phyloP scores from a whole-genome alignment of 164 flowering plant genomes.

The Chimonanthus praecox region DNA sequence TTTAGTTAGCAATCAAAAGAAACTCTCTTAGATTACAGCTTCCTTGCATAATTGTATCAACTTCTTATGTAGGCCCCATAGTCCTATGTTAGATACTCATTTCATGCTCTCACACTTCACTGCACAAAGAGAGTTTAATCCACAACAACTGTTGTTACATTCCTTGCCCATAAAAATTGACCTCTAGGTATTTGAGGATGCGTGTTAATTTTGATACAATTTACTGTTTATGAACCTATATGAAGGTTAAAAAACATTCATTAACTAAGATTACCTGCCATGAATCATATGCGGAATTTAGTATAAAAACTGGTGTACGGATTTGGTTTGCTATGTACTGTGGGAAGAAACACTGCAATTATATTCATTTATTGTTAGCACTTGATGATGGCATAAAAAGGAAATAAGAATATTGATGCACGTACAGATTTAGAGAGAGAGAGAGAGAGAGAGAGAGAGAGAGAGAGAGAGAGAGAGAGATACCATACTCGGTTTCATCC shows the following conservation, averaged over 20 bases:
- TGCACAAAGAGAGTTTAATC: not conserved
- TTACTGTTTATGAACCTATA: not conserved
- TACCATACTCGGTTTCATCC: conserved; percentile 55
- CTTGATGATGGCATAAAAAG: not conserved
- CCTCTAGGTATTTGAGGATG: not conserved
- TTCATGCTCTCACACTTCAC: not conserved
- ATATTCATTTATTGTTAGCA: conserved; percentile 1
- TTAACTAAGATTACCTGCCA: conserved; percentile 69
- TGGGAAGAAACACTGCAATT: conserved; percentile 89
- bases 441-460: not conserved
- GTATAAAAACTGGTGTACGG: conserved; percentile 66
- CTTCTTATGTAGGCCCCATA: not conserved
- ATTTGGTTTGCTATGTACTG: conserved; percentile 52
- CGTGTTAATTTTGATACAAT: not conserved
- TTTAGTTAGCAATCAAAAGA: not conserved
- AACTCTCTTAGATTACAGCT: not conserved
- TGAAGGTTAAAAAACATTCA: not conserved
- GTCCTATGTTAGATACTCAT: not conserved
- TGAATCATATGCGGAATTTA: conserved; percentile 92
- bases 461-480: conserved; percentile 7
- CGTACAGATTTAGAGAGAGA: not conserved
- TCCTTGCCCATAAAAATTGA: not conserved
- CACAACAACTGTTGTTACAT: not conserved
- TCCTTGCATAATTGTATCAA: not conserved
- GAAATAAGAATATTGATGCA: not conserved